Conservation (phyloP, 1,284 basidiomycete species). For the Melampsora larici-populina region DNA sequence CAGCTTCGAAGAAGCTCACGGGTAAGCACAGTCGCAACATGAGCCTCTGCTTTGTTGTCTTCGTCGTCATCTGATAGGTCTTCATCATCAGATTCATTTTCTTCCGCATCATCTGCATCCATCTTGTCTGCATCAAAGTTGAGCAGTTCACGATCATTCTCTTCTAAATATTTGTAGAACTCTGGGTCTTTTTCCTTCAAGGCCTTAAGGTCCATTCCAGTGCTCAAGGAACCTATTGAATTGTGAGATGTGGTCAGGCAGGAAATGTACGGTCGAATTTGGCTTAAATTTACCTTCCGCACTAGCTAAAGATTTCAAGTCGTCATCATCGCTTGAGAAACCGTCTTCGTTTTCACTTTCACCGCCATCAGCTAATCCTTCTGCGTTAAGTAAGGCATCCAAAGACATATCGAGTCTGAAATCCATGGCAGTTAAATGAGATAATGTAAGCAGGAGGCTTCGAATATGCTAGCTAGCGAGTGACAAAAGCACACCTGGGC, state of each 20-base stretch:
- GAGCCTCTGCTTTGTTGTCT: constrained; percentile 58
- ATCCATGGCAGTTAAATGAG: background rate
- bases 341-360: constrained; percentile 9
- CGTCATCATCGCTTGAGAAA: constrained; percentile 20
- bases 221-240: background rate
- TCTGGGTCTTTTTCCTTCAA: constrained; percentile 94
- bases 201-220: constrained; percentile 68
- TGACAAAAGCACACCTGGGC: constrained; percentile 22
- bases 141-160: constrained; percentile 86
- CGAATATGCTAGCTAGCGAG: background rate
- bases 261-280: background rate
- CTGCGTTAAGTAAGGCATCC: constrained; percentile 34
- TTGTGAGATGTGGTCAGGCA: background rate
- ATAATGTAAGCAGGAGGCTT: background rate
- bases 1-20: constrained; percentile 71
- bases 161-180: constrained; percentile 95
- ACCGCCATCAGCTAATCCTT: constrained; percentile 6
- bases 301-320: constrained; percentile 30
- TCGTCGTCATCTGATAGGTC: constrained; percentile 48
- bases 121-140: constrained; percentile 61
- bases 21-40: constrained; percentile 61
- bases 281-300: constrained; percentile 8
- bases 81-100: constrained; percentile 45
- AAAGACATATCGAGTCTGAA: constrained; percentile 40
- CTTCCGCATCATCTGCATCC: constrained; percentile 46